Conservation (phyloP, 2,329 filamentous ascomycete species). For the Albifimbria verrucaria region DNA sequence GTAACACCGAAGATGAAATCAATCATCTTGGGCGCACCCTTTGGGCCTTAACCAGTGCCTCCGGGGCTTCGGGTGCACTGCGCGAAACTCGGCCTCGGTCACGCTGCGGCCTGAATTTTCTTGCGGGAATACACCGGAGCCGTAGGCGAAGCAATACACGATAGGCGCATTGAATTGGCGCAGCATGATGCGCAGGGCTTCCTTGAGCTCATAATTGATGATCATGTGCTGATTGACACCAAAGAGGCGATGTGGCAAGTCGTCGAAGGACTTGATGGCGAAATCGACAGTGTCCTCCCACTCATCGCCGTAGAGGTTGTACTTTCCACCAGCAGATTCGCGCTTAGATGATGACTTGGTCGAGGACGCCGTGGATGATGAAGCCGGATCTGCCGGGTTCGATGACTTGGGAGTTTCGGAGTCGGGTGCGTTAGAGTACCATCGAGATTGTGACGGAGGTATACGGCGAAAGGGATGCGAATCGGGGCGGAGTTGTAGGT, state of each 20-base stretch:
- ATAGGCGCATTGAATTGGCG: constrained; percentile 93
- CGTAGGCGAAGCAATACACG: constrained; percentile 94
- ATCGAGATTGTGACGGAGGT: not conserved
- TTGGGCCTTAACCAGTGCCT: constrained; percentile 79
- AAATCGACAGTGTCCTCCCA: constrained; percentile 42
- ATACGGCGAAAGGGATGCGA: not conserved
- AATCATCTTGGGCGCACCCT: constrained; percentile 90
- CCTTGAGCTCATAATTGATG: constrained; percentile 94
- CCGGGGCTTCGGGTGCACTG: constrained; percentile 80
- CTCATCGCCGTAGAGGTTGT: constrained; percentile 35
- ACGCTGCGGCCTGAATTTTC: constrained; percentile 48
- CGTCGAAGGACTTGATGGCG: constrained; percentile 40
- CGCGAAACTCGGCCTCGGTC: constrained; percentile 53
- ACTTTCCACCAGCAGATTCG: constrained; percentile 25
- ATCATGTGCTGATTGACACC: constrained; percentile 95
- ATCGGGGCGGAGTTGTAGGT: not conserved
- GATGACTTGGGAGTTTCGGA: not conserved
- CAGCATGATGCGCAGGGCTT: constrained; percentile 79
- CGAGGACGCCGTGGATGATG: constrained; percentile 10
- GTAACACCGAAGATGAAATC: constrained; percentile 97
- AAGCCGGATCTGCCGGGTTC: not conserved
- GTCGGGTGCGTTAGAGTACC: not conserved
- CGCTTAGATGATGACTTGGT: constrained; percentile 15
- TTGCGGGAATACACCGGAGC: constrained; percentile 93
- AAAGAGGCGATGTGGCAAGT: constrained; percentile 56